Base-by-base conservation (phyloP, 257 asterid genomes). In the Solanum clarkiae region DNA sequence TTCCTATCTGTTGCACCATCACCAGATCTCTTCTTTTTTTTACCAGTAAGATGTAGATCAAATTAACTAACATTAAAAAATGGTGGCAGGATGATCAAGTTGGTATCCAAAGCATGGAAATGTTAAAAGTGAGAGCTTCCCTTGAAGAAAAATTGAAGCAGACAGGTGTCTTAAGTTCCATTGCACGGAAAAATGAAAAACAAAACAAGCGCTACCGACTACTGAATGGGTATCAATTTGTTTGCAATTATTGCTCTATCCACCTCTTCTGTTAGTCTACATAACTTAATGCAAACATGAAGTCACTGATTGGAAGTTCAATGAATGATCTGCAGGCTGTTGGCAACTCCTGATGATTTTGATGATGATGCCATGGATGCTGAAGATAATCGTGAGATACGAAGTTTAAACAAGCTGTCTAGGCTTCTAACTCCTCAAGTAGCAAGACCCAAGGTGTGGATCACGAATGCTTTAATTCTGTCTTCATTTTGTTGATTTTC, bases 321-420 rank as follows among this genome's bases (percentile, higher is more conserved):
- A 81, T 90, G 81, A 62, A 82, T 77, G 77, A 83, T 80, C 32
- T 68, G 24, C 85, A 97, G 99, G 70, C 91, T 91, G 85, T 92
- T 97, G 57, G 99, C 95, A 94, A 94, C 98, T 57, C 81, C 89
- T 20, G 97, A 91, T 86, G 99, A 97, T 91, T 95, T 92, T 89
- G 95, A 92, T 88, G 99, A 94, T 81, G 99, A 97, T 62, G 91
- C 93, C 53, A 85, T 90, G 89, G 94, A 89, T 83, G 94, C 89
- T 40, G 87, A 57, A 72, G 75, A 47, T 87, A 66, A 85, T 77
- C 80, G 80, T 84, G 88, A 88, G 60, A 87, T 83, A 86, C 84
- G 86, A 29, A 87, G 81, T 86, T 84, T 90, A 69, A 90, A 85
- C 66, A 89, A 82, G 83, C 55, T 86, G 68, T 88, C 93, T 80